phyloP scores from a whole-genome alignment of 805 yeast species.

The Isabelozyma rhagii region DNA sequence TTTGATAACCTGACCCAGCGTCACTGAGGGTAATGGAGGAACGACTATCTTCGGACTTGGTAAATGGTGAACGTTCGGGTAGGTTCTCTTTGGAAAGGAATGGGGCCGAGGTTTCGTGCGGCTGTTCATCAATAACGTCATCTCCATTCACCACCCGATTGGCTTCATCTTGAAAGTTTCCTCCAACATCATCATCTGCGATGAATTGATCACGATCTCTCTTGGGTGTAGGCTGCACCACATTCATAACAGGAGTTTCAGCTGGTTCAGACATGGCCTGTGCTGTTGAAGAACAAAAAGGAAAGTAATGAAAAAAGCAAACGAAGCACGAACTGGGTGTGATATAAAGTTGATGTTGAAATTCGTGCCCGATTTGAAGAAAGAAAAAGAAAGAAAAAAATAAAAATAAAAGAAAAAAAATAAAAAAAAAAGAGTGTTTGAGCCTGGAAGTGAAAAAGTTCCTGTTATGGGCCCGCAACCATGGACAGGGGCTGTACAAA shows the following conservation, averaged over 20 bases:
- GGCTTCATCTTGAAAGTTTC: background rate
- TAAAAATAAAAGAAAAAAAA: background rate
- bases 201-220: constrained; percentile 8
- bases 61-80: background rate
- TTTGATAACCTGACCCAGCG: constrained; percentile 33
- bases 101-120: constrained; percentile 1
- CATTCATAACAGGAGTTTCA: constrained; percentile 2
- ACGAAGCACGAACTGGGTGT: background rate
- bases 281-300: background rate
- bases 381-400: background rate
- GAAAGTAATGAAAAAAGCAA: background rate
- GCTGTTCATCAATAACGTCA: constrained; percentile 10
- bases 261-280: background rate
- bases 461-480: too few relatives aligned
- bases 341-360: background rate
- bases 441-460: background rate
- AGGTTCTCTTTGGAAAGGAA: background rate
- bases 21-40: constrained; percentile 22
- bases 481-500: too few relatives aligned
- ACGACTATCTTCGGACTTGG: constrained; percentile 3
- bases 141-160: background rate
- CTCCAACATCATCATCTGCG: background rate
- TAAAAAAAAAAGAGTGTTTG: background rate
- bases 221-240: constrained; percentile 11
- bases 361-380: background rate